Conservation (phyloP, 176 grass and related monocot species). For the Triticum urartu region DNA sequence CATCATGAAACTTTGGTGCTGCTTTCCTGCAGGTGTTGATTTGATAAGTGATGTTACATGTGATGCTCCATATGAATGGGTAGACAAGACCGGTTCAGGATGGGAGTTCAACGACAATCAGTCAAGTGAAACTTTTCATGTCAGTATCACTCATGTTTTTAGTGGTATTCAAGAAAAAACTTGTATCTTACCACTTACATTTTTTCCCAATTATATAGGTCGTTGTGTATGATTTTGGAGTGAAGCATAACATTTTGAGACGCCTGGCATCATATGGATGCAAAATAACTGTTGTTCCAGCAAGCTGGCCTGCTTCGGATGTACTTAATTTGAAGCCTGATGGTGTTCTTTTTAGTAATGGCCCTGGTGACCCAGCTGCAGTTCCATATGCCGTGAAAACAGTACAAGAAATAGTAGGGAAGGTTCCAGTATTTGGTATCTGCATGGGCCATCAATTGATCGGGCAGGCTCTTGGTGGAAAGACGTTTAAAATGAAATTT, state of each 20-base stretch:
- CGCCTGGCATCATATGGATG: conserved; percentile 92
- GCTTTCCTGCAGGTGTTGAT: conserved; percentile 68
- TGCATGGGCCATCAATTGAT: conserved; percentile 99
- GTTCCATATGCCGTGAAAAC: conserved; percentile 94
- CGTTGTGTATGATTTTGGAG: conserved; percentile 92
- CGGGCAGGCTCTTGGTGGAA: conserved; percentile 95
- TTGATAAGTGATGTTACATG: conserved; percentile 90
- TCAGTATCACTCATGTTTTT: conserved; percentile 34
- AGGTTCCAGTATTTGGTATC: conserved; percentile 94
- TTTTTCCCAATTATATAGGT: conserved; percentile 43
- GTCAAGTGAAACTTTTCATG: conserved; percentile 61
- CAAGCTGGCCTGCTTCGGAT: conserved; percentile 78
- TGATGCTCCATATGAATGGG: conserved; percentile 85
- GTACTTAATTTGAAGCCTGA: conserved; percentile 83
- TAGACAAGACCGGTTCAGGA: conserved; percentile 59
- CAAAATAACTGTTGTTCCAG: conserved; percentile 94
- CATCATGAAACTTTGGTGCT: conserved; percentile 11
- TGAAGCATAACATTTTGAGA: conserved; percentile 98
- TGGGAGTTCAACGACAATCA: conserved; percentile 81
- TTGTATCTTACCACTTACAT: neutral
- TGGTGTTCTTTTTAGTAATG: conserved; percentile 98
- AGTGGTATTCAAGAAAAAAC: neutral
- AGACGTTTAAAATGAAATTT: conserved; percentile 99
- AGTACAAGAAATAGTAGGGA: conserved; percentile 86
- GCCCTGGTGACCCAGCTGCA: conserved; percentile 92